Base-by-base conservation (phyloP, 768 basidiomycete genomes). In the Russula brevipes region DNA sequence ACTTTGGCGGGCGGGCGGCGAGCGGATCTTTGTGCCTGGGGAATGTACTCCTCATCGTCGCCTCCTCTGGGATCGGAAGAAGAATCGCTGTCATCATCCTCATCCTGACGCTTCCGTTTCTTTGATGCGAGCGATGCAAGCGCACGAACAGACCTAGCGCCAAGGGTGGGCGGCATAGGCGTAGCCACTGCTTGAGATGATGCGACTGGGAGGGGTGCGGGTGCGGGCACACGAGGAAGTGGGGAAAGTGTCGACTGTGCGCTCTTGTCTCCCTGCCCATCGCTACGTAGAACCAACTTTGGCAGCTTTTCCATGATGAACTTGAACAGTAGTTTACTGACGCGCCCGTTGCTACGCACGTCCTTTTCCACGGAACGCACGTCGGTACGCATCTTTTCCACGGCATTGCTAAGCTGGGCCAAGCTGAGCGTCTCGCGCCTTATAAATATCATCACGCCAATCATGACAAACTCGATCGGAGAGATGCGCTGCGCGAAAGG, bases 381-480 rank as follows among this genome's bases (percentile, higher is more conserved):
- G 24, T 79, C 71, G 5, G 66, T 67, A 36, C 90, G 76, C 83
- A 92, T 82, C 16, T 72, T 72, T 9, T 70, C 70, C 5, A 88
- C 78, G 0, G 77, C 79, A 19, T 69, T 65, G 0, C 80, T 76
- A 45, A 89, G 68, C 70, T 79, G 77, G 0, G 64, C 65, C 64
- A 76, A 45, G 2, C 75, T 70, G 60, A 81, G 66, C 11, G 56
- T 70, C 14, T 76, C 73, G 72, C 78, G 83, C 58, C 80, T 76
- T n/a, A 77, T 71, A 12, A 79, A 78, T 16, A 89, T 80, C 24
- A 90, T 72, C 4, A 87, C 68, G 24, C 76, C 76, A 53, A 82
- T 80, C 65, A 80, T 74, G 52, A 88, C 77, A 65, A 91, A 83
- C 71, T 91, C 89, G 45, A 89, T 76, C 0, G 89, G 89, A 0